Percentiles rank a stretch among this genome's conserved stretches.
Conservation (phyloP, 768 basidiomycete genomes). For the Lanmaoa rubissima region DNA sequence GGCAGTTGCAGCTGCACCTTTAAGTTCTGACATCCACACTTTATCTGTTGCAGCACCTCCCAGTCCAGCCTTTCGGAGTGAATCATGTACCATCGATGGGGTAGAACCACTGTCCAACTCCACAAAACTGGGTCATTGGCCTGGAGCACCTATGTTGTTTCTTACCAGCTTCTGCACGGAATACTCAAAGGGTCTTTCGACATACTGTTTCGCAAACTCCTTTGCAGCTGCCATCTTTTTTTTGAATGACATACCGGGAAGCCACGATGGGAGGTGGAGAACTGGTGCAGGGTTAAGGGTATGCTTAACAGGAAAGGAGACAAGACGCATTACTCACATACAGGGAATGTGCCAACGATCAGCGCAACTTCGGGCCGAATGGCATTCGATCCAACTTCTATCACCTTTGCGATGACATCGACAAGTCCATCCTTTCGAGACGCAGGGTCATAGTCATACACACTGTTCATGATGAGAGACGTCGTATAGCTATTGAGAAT, state of each 20-base stretch:
- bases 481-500: conserved; percentile 1
- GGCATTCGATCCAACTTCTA: too few species aligned
- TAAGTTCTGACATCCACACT: neutral
- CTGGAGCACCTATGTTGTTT: too few species aligned
- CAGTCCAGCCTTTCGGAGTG: neutral
- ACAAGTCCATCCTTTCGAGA: too few species aligned
- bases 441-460: neutral
- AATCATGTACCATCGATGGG: conserved; percentile 3
- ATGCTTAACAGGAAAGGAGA: neutral
- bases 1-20: conserved; percentile 2
- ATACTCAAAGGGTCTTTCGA: neutral
- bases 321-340: too few species aligned
- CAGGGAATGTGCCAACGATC: too few species aligned
- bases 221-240: neutral
- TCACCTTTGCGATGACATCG: too few species aligned
- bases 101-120: too few species aligned
- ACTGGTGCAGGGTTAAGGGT: neutral
- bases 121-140: too few species aligned
- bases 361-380: too few species aligned
- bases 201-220: neutral
- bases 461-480: neutral
- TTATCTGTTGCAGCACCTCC: neutral
- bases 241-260: conserved; percentile 11
- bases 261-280: conserved; percentile 5
- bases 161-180: neutral